phyloP scores from a whole-genome alignment of 331 rosid species.

The Malus hybrid region DNA sequence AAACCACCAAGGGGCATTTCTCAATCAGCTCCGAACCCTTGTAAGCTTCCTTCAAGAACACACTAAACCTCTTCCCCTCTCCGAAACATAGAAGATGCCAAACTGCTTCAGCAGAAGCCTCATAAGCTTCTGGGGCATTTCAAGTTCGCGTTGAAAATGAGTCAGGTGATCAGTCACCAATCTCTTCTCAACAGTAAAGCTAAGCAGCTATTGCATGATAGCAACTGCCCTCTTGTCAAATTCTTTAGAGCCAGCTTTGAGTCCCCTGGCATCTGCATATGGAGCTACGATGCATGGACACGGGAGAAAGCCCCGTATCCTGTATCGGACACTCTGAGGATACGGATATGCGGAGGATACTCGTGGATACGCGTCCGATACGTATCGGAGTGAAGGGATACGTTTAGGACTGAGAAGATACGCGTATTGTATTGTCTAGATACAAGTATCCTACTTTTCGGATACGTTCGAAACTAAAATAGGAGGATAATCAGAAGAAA shows the following conservation, averaged over 20 bases:
- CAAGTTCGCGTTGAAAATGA: conserved; percentile 71
- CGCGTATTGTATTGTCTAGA: too few species aligned
- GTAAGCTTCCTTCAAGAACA: conserved; percentile 71
- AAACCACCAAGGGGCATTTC: conserved; percentile 63
- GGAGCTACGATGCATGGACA: too few species aligned
- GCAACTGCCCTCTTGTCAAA: conserved; percentile 89
- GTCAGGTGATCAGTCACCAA: conserved; percentile 86
- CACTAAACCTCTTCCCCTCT: conserved; percentile 91
- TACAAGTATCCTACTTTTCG: too few species aligned
- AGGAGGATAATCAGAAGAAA: too few species aligned
- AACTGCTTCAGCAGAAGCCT: conserved; percentile 77
- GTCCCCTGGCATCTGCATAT: conserved; percentile 68
- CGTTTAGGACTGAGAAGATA: too few species aligned
- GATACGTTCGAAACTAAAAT: too few species aligned
- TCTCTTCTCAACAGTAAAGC: conserved; percentile 78
- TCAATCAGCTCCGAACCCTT: conserved; percentile 65
- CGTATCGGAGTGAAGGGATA: too few species aligned
- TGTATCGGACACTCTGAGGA: too few species aligned
- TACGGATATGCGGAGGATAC: too few species aligned
- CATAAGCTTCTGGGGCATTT: conserved; percentile 92
- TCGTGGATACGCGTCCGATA: too few species aligned
- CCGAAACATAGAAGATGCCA: conserved; percentile 83
- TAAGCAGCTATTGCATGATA: conserved; percentile 80
- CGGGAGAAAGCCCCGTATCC: too few species aligned
- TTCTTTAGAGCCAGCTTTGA: conserved; percentile 58